Percentiles rank a stretch among this genome's conserved stretches.
phyloP scores from a whole-genome alignment of 2,329 filamentous ascomycete genomes.

The Dactylellina leptospora region DNA sequence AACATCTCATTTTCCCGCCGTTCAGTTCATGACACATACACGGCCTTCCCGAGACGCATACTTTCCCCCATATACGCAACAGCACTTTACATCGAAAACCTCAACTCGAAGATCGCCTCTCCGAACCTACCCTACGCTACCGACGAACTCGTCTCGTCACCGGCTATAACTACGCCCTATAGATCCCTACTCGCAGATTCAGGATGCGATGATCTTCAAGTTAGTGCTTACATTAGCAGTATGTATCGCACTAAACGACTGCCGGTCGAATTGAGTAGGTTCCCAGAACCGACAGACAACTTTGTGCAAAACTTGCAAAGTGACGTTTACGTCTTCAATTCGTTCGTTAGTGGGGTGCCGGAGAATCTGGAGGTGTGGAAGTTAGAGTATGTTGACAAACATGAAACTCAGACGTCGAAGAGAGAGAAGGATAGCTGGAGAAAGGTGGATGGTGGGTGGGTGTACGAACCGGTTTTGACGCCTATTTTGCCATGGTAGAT shows the following conservation, averaged over 20 bases:
- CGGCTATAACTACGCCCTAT: constrained; percentile 11
- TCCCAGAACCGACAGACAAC: too few relatives aligned
- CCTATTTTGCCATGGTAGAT: constrained; percentile 6
- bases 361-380: constrained; percentile 17
- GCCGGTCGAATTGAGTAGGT: too few relatives aligned
- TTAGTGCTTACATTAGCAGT: constrained; percentile 8
- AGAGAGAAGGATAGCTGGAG: constrained; percentile 25
- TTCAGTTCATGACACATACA: not conserved
- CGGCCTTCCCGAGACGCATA: constrained; percentile 1
- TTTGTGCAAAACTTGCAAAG: not conserved
- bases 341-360: constrained; percentile 4
- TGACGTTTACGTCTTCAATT: constrained; percentile 1
- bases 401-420: not conserved
- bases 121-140: not conserved
- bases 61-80: constrained; percentile 40
- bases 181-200: constrained; percentile 18
- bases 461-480: constrained; percentile 13
- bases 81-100: constrained; percentile 28
- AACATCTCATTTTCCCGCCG: not conserved
- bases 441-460: constrained; percentile 23
- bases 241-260: constrained; percentile 18
- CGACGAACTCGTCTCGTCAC: constrained; percentile 18
- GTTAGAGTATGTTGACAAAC: constrained; percentile 11
- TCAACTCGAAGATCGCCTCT: constrained; percentile 2
- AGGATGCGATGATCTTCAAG: constrained; percentile 2